Conservation (phyloP, 1,139 yeast genomes). For the Pichia sp. region DNA sequence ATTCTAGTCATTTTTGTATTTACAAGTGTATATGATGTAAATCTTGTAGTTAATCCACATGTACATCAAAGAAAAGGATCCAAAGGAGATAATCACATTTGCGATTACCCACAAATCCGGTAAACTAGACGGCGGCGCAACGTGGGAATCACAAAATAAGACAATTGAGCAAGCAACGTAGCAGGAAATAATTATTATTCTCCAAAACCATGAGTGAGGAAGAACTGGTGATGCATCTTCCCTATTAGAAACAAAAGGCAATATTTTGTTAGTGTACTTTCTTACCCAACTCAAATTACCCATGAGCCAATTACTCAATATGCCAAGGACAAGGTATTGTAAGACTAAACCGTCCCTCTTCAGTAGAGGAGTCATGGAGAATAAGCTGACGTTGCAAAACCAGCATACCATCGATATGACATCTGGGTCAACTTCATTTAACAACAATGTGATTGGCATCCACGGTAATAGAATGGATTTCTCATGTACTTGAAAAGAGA, state of each 20-base stretch:
- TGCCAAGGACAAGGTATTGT: constrained; percentile 59
- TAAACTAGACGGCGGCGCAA: constrained; percentile 48
- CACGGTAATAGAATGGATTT: constrained; percentile 84
- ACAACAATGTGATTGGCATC: constrained; percentile 69
- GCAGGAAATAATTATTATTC: constrained; percentile 46
- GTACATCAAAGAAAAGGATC: constrained; percentile 70
- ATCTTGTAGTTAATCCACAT: constrained; percentile 62
- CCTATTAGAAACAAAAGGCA: constrained; percentile 22
- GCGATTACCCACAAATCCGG: constrained; percentile 86
- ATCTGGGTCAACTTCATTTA: constrained; percentile 51
- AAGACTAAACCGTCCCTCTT: constrained; percentile 64
- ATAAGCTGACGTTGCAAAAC: constrained; percentile 79
- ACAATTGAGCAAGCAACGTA: constrained; percentile 48
- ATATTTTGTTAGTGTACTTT: constrained; percentile 32
- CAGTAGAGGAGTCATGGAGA: constrained; percentile 84
- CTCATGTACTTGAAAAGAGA: constrained; percentile 95
- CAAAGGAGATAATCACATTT: constrained; percentile 68
- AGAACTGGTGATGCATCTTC: constrained; percentile 38
- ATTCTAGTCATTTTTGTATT: constrained; percentile 5
- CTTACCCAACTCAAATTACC: constrained; percentile 47
- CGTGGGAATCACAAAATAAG: constrained; percentile 46
- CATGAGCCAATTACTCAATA: constrained; percentile 78
- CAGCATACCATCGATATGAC: constrained; percentile 71
- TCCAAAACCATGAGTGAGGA: constrained; percentile 50
- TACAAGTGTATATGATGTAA: constrained; percentile 20